Percentiles rank a stretch among this genome's conserved stretches.
Conservation (phyloP, 2,329 filamentous ascomycete genomes). For the Aspergillus transmontanensis region DNA sequence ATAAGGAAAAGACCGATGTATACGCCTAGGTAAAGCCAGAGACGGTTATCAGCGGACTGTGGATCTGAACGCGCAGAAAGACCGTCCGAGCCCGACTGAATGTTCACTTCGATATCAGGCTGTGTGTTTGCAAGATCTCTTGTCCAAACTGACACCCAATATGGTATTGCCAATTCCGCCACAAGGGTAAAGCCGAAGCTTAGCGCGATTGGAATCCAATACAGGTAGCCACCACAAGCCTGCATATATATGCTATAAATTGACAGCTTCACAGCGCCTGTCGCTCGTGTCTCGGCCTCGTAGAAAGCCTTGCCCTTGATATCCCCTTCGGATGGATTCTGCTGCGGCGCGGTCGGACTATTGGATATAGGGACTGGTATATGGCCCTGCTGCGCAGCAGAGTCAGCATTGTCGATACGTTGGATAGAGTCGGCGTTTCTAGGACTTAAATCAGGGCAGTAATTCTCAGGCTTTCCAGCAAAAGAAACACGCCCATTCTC, state of each 20-base stretch:
- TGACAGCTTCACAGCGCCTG: constrained; percentile 65
- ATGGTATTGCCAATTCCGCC: constrained; percentile 2
- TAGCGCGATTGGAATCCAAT: constrained; percentile 59
- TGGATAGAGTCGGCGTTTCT: background rate
- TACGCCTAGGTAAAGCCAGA: constrained; percentile 6
- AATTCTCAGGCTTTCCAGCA: constrained; percentile 1
- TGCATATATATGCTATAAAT: constrained; percentile 69
- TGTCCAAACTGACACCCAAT: constrained; percentile 9
- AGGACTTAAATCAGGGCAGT: constrained; percentile 34
- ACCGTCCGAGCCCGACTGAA: background rate
- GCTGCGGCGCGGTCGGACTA: background rate
- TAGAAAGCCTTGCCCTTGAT: constrained; percentile 66
- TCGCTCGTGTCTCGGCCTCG: constrained; percentile 71
- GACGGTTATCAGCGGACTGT: background rate
- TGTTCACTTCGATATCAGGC: background rate
- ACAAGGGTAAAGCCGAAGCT: constrained; percentile 47
- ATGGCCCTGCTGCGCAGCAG: background rate
- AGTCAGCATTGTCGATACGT: background rate
- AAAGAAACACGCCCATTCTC: constrained; percentile 9
- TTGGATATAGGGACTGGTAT: background rate
- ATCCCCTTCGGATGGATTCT: constrained; percentile 18
- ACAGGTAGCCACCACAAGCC: constrained; percentile 66
- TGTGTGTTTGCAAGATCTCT: background rate
- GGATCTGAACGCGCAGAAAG: background rate
- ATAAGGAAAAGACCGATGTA: constrained; percentile 7